Conservation (phyloP, 345 rosid genomes). For the Geranium brycei region DNA sequence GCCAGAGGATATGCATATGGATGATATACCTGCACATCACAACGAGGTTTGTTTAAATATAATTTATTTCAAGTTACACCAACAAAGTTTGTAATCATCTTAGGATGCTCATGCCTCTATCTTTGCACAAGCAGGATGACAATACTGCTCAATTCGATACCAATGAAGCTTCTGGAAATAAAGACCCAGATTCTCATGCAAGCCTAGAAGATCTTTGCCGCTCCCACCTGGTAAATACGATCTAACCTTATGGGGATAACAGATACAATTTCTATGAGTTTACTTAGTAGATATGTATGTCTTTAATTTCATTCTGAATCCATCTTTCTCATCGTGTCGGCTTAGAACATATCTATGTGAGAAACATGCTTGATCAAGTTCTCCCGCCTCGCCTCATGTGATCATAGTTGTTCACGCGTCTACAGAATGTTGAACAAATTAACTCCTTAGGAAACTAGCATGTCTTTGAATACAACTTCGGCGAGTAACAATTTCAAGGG, state of each 20-base stretch:
- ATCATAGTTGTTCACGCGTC: too few relatives aligned
- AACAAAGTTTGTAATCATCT: constrained; percentile 4
- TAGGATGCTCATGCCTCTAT: constrained; percentile 14
- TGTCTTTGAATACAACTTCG: too few relatives aligned
- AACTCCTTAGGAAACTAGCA: too few relatives aligned
- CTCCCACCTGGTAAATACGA: constrained; percentile 66
- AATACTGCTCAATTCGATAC: constrained; percentile 19
- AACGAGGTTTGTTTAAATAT: constrained; percentile 22
- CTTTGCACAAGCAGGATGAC: constrained; percentile 25
- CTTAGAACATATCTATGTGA: too few relatives aligned
- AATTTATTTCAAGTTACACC: constrained; percentile 5
- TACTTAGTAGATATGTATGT: too few relatives aligned
- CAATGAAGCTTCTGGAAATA: constrained; percentile 31
- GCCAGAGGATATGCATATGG: constrained; percentile 40
- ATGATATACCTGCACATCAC: constrained; percentile 25
- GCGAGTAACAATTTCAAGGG: too few relatives aligned
- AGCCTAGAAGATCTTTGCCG: constrained; percentile 94
- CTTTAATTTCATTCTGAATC: too few relatives aligned
- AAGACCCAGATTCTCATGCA: constrained; percentile 35
- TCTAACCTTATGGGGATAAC: not conserved
- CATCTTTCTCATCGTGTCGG: too few relatives aligned
- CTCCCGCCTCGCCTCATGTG: too few relatives aligned
- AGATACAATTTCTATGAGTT: not conserved
- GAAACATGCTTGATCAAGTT: too few relatives aligned
- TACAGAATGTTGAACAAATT: too few relatives aligned